A percentile compares a stretch with the other conserved stretches of the same genome.
Conservation (phyloP, 1,284 basidiomycete genomes). For the Singerocomus rubriflavus region DNA sequence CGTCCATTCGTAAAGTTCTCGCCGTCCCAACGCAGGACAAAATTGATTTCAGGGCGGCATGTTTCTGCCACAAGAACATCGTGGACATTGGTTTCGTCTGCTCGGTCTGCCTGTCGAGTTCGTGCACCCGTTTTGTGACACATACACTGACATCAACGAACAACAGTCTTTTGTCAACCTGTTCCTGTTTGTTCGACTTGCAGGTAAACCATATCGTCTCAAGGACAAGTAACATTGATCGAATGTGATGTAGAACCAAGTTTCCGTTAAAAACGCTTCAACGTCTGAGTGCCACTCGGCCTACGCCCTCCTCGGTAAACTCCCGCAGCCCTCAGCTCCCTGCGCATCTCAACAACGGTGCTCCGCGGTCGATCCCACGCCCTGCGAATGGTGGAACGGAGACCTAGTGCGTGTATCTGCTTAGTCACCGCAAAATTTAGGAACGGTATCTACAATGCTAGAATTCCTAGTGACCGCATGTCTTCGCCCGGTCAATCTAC, state of each 20-base stretch:
- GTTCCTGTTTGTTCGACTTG: slow-evolving; percentile 93
- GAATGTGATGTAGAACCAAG: slow-evolving; percentile 62
- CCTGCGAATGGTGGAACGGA: slow-evolving; percentile 21
- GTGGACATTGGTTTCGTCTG: slow-evolving; percentile 98
- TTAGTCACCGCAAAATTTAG: neutral
- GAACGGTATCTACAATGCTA: neutral
- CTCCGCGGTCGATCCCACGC: slow-evolving; percentile 16
- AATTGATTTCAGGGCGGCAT: slow-evolving; percentile 95
- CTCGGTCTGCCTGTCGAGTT: slow-evolving; percentile 93
- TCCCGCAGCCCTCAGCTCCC: slow-evolving; percentile 24
- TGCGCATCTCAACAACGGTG: slow-evolving; percentile 28
- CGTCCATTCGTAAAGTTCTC: slow-evolving; percentile 73
- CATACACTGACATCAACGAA: slow-evolving; percentile 2
- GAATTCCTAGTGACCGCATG: neutral
- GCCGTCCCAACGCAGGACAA: slow-evolving; percentile 91
- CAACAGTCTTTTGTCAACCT: slow-evolving; percentile 85
- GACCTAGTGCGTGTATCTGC: slow-evolving; percentile 5
- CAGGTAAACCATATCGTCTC: slow-evolving; percentile 49
- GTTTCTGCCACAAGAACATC: slow-evolving; percentile 98
- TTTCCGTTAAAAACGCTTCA: slow-evolving; percentile 89
- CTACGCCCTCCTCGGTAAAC: slow-evolving; percentile 29
- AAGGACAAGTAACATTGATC: neutral
- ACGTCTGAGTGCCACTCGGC: slow-evolving; percentile 64
- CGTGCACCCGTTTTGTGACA: slow-evolving; percentile 30
- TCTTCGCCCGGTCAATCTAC: neutral